phyloP scores from a whole-genome alignment of 2,329 filamentous ascomycete species.

The Epicoccum sorghinum region DNA sequence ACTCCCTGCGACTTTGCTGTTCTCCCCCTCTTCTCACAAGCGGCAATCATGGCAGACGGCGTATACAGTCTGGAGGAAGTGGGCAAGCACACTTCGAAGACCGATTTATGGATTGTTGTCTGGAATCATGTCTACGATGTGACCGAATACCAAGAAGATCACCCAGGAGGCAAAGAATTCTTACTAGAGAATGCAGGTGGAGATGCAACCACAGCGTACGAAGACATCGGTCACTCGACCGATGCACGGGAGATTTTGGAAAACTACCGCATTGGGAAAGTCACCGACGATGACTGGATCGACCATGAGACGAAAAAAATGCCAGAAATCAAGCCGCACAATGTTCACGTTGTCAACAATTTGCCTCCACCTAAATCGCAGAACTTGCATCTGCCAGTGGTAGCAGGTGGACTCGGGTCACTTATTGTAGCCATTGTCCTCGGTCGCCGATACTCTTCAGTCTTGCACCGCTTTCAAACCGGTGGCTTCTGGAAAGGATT shows the following conservation, averaged over 20 bases:
- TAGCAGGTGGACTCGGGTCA: conserved; percentile 7
- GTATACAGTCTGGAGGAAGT: conserved; percentile 41
- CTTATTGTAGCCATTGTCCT: conserved; percentile 9
- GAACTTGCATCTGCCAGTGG: neutral
- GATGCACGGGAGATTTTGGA: conserved; percentile 53
- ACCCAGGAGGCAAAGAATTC: conserved; percentile 56
- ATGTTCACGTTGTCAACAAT: conserved; percentile 18
- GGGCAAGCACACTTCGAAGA: conserved; percentile 56
- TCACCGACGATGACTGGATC: conserved; percentile 22
- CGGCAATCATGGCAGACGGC: conserved; percentile 14
- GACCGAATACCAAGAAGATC: conserved; percentile 63
- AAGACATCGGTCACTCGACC: conserved; percentile 55
- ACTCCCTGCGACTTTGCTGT: too few relatives aligned
- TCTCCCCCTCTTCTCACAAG: too few relatives aligned
- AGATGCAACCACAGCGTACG: conserved; percentile 52
- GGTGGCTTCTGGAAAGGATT: conserved; percentile 24
- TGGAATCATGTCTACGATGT: conserved; percentile 60
- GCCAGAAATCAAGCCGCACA: conserved; percentile 39
- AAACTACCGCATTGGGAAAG: conserved; percentile 41
- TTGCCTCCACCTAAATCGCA: conserved; percentile 18
- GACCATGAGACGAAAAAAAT: conserved; percentile 40
- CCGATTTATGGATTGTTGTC: conserved; percentile 61
- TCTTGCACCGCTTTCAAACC: conserved; percentile 10
- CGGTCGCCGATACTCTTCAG: conserved; percentile 14
- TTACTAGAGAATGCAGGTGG: conserved; percentile 51